Percentiles rank a stretch among this genome's conserved stretches.
Conservation (phyloP, 768 basidiomycete genomes). For the Trametes cinnabarina region DNA sequence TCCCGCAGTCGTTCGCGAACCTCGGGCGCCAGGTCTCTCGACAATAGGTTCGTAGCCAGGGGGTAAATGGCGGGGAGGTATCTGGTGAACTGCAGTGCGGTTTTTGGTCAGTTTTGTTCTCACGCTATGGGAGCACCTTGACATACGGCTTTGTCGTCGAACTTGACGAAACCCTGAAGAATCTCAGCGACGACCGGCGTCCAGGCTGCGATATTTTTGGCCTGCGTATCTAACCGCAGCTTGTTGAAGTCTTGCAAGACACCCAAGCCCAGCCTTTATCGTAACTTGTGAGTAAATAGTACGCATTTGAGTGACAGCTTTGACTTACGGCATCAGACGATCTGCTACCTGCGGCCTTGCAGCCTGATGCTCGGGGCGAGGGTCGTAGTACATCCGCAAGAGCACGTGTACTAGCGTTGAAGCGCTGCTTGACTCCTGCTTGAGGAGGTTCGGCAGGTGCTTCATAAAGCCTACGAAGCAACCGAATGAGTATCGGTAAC, state of each 20-base stretch:
- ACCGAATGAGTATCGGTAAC: background rate
- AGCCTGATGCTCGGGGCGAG: conserved; percentile 82
- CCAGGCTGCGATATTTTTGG: conserved; percentile 95
- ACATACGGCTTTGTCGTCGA: conserved; percentile 89
- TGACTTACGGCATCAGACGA: conserved; percentile 65
- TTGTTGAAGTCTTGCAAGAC: conserved; percentile 91
- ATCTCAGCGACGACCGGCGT: conserved; percentile 98
- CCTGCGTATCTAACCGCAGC: conserved; percentile 85
- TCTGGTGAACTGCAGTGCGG: conserved; percentile 65
- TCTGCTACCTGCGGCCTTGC: conserved; percentile 78
- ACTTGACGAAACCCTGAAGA: conserved; percentile 81
- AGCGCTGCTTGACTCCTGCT: conserved; percentile 97
- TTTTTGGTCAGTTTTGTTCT: conserved; percentile 2
- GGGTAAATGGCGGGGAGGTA: conserved; percentile 93
- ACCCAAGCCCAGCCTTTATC: conserved; percentile 72
- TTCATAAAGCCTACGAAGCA: conserved; percentile 89
- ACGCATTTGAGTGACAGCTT: background rate
- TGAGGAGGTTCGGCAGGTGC: conserved; percentile 93
- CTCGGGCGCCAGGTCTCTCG: conserved; percentile 79
- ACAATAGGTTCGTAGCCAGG: conserved; percentile 78
- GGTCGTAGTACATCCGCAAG: conserved; percentile 91
- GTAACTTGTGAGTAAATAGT: background rate
- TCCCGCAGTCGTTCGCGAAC: conserved; percentile 76
- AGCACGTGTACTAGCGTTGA: conserved; percentile 91
- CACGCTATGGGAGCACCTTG: background rate